Base-by-base conservation (phyloP, 2,329 filamentous ascomycete genomes). In the Aspergillus candidus region DNA sequence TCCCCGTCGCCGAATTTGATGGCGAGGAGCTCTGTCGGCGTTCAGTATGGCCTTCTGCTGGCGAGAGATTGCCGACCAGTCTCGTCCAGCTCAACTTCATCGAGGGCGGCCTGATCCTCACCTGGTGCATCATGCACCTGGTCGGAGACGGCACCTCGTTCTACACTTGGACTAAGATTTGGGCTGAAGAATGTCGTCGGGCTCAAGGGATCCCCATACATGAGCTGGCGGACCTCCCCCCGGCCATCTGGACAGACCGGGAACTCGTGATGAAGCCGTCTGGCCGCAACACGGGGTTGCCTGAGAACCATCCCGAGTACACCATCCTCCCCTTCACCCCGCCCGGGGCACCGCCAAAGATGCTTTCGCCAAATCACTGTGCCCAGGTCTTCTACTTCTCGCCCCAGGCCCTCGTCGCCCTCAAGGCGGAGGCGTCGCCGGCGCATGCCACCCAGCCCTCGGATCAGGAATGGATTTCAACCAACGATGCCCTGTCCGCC, bases 81-180 rank as follows among this genome's bases (percentile, higher is more conserved):
- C 44, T 58, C n/a, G 55, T 77, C 1, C 76, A 78, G 49, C 67
- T 67, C 5, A 78, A 68, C 33, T 71, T 77, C 40, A 70, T 80
- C 32, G 41, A 51, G 0, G 75, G 72, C 4, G 77, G 76, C 0
- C 49, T 80, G 0, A 50, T 80, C 1, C 60, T 80, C 4, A 73
- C 70, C 3, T 57, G 54, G 54, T 50, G 41, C 22, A 50, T 51
- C 6, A 31, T 65, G 10, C 65, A 68, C 35, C 57, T 68, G 43
- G 56, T 61, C 13, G 65, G 62, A 6, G 66, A 68, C 8, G 64
- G 58, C 3, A 62, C 52, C 8, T 50, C 58, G 4, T 67, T 62
- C 36, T 60, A 54, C 35, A 55, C 49, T 32, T 63, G 62, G 57
- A 56, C 60, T 13, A 55, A 60, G 22, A 52, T 63, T 7, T 66